phyloP scores from a whole-genome alignment of 768 basidiomycete genomes.

The Russula griseocarnosa region DNA sequence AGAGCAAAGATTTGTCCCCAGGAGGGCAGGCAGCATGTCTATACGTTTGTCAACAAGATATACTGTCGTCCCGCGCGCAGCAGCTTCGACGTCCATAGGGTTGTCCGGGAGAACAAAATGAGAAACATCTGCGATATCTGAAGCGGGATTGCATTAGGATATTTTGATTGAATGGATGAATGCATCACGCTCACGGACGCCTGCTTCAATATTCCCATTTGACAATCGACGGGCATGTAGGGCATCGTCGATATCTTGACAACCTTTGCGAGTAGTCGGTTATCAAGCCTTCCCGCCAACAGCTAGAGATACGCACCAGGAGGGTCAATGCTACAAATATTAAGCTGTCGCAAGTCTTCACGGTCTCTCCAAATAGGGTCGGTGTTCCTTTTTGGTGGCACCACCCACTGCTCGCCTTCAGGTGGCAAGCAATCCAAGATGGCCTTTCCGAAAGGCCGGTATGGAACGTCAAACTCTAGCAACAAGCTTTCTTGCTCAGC shows the following conservation, averaged over 20 bases:
- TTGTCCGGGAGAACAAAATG: constrained; percentile 92
- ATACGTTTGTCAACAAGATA: constrained; percentile 98
- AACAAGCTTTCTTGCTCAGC: constrained; percentile 93
- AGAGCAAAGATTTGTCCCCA: constrained; percentile 95
- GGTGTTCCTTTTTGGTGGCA: constrained; percentile 64
- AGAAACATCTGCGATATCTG: constrained; percentile 98
- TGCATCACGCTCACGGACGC: constrained; percentile 75
- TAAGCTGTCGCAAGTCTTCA: constrained; percentile 78
- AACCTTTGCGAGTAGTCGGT: constrained; percentile 48
- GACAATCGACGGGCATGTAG: constrained; percentile 83
- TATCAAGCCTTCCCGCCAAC: background rate
- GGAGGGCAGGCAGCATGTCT: constrained; percentile 91
- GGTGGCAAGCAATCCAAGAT: constrained; percentile 85
- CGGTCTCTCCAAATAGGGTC: constrained; percentile 71
- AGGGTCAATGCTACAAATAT: constrained; percentile 96
- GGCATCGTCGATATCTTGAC: constrained; percentile 98
- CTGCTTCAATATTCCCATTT: constrained; percentile 94
- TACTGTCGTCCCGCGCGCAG: constrained; percentile 93
- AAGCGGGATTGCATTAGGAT: constrained; percentile 4
- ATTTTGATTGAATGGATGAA: background rate
- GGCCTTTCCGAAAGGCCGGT: constrained; percentile 93
- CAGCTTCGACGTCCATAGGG: constrained; percentile 94
- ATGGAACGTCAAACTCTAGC: constrained; percentile 93
- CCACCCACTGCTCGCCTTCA: constrained; percentile 90
- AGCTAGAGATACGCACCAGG: constrained; percentile 51